Base-by-base conservation (phyloP, 2,329 filamentous ascomycete genomes). In the Madurella fahalii region DNA sequence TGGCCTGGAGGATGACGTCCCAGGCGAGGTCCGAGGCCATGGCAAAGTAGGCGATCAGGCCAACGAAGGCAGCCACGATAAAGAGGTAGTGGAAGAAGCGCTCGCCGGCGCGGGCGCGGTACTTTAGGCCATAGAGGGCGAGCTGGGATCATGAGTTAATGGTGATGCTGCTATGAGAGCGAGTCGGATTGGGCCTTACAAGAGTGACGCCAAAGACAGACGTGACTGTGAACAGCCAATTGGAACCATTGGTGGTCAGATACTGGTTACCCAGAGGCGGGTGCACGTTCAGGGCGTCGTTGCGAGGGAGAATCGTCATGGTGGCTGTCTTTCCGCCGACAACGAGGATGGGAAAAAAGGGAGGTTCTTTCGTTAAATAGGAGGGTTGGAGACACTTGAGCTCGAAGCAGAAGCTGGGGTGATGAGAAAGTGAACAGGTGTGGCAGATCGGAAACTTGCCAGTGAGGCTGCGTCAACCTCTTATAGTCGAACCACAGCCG, bases 81-180 rank as follows among this genome's bases (percentile, higher is more conserved):
- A 80, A 79, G 58, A 81, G 68, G 65, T 82, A 81, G 69, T 83
- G 78, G 70, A 82, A 82, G 61, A 82, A 74, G 61, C 72, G 74
- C 64, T 82, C 77, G 49, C 74, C 74, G 39, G 72, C 67, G 42
- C 68, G 71, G 39, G 77, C 72, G 11, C 69, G 65, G 63, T 77
- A 72, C 56, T 71, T 72, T 5, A 76, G 65, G 18, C 62, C 69
- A 42, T 70, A 70, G 62, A 74, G 69, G 54, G 52, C 63, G n/a
- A 81, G 61, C 74, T 77, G 40, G 5, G 53, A 40, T 31, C 40
- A 5, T 30, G 39, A 39, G 30, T 39, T 9, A 37, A 16, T 7
- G 5, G 37, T 18, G n/a, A 16, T 12, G 30, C 16, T 32, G 13
- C 11, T 8, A n/a, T 1, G 9, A 37, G 30, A 40, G 43, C 11